Base-by-base conservation (phyloP, 148 eudicot genomes). In the Diospyros kaki region DNA sequence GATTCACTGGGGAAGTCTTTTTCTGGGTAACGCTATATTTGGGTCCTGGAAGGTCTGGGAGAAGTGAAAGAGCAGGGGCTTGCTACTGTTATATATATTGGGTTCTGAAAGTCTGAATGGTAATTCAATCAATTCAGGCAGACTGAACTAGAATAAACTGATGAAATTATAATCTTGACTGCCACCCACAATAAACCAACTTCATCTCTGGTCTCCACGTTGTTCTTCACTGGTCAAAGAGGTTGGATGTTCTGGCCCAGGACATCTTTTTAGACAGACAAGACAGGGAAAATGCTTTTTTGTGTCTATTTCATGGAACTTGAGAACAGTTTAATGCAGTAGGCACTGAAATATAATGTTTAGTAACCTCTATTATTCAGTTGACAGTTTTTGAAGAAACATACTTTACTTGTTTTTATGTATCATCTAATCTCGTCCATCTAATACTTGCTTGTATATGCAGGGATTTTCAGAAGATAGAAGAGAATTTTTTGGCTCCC, bases 381-480 rank as follows among this genome's bases (percentile, higher is more conserved):
- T 51, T 18, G 2, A 9, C 9, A 0, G 56, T 67, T 56, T 10
- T 14, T 17, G 18, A 17, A 44, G 61, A 67, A 9, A 68, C 9
- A 38, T 28, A 5, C 14, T 51, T 51, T 51, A 28, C 38, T 11
- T 50, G 10, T 2, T 52, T 50, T 38, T 40, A 40, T 48, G 40
- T 12, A 38, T 11, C 58, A n/a, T 48, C 1, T n/a, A 40, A 72
- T 5, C 39, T 61, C 41, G 28, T 48, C 76, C 46, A 39, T 38
- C 6, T 75, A n/a, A 63, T 8, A 46, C 55, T 56, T 43, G 38
- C 71, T 64, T 79, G 51, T 75, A 58, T 58, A 56, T 84, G 79
- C 87, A 95, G 99, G 99, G 91, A 92, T 78, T 93, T 95, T 77
- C 85, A 87, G 68, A 86, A 78, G 79, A 78, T 89, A 72, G 91